Conservation (phyloP, 2,329 filamentous ascomycete species). For the Cladorrhinum sp. region DNA sequence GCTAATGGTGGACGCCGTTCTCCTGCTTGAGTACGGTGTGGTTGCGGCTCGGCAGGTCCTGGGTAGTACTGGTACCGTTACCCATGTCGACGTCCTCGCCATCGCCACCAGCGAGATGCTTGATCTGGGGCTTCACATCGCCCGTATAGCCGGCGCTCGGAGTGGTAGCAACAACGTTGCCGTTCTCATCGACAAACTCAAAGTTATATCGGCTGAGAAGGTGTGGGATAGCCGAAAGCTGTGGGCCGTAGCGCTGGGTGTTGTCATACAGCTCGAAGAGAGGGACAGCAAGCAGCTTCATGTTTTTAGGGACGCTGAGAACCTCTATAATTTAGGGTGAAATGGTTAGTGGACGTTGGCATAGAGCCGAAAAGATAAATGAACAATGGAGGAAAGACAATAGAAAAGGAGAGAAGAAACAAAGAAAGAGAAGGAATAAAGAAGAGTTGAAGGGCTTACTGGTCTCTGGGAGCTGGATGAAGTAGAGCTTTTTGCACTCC, state of each 20-base stretch:
- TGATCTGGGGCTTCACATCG: conserved; percentile 60
- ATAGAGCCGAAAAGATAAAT: too few species aligned
- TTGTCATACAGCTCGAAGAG: conserved; percentile 99
- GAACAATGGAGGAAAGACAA: not conserved
- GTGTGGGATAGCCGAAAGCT: conserved; percentile 94
- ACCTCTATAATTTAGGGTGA: conserved; percentile 61
- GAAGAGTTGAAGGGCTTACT: conserved; percentile 54
- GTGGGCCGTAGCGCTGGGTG: conserved; percentile 88
- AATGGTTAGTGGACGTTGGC: not conserved
- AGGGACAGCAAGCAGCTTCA: conserved; percentile 96
- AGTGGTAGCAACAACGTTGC: conserved; percentile 80
- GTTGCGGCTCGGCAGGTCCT: not conserved
- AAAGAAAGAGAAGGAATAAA: not conserved
- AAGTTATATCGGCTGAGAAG: conserved; percentile 94
- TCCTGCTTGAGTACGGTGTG: conserved; percentile 5
- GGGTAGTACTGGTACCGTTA: conserved; percentile 37
- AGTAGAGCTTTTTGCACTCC: conserved; percentile 99
- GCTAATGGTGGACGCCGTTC: not conserved
- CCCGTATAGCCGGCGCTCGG: conserved; percentile 65
- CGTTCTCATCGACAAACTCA: conserved; percentile 92
- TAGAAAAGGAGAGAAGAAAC: not conserved
- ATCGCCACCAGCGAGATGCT: conserved; percentile 62
- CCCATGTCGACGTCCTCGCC: conserved; percentile 60
- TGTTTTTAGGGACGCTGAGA: conserved; percentile 96
- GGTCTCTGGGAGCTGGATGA: conserved; percentile 88